Conservation (phyloP, 1,139 yeast genomes). For the Kurtzmaniella quercitrusa region DNA sequence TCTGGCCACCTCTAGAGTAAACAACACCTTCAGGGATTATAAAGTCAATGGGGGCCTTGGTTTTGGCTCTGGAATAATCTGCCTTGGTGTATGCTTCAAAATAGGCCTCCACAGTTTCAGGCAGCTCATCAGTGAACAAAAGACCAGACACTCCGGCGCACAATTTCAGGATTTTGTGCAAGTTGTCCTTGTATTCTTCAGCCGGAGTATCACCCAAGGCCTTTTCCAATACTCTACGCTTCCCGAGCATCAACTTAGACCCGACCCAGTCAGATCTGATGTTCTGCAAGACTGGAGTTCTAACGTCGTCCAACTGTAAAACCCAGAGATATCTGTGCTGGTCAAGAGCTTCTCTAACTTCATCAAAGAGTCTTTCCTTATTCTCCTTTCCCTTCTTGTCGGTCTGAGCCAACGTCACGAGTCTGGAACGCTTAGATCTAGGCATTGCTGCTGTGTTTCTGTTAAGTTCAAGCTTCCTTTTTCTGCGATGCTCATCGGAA, state of each 20-base stretch:
- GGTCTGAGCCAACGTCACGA: conserved; percentile 93
- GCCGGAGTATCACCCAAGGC: conserved; percentile 85
- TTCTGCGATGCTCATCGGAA: conserved; percentile 3
- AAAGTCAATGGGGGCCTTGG: conserved; percentile 77
- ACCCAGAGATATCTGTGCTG: conserved; percentile 78
- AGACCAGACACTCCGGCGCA: conserved; percentile 79
- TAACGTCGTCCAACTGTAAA: conserved; percentile 82
- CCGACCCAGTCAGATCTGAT: conserved; percentile 91
- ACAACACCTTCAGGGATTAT: conserved; percentile 85
- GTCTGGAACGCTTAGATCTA: conserved; percentile 89
- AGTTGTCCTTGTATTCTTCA: conserved; percentile 84
- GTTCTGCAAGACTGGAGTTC: conserved; percentile 93
- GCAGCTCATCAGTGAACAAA: conserved; percentile 81
- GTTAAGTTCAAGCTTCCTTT: not conserved
- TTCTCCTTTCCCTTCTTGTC: conserved; percentile 94
- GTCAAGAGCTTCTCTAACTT: conserved; percentile 79
- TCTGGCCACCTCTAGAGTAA: conserved; percentile 93
- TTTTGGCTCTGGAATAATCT: conserved; percentile 89
- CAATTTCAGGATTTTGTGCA: conserved; percentile 60
- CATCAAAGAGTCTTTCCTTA: conserved; percentile 83
- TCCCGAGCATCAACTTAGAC: conserved; percentile 82
- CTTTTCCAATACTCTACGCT: conserved; percentile 87
- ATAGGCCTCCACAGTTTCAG: conserved; percentile 79
- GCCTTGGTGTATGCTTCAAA: conserved; percentile 72
- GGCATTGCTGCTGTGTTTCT: conserved; percentile 52